Percentiles rank a stretch among this genome's conserved stretches.
These are phyloP conservation scores for Globisporangium middletonii DNA, from an alignment of 352 stramenopile genomes.

Conservation along the genomic window DNA sequence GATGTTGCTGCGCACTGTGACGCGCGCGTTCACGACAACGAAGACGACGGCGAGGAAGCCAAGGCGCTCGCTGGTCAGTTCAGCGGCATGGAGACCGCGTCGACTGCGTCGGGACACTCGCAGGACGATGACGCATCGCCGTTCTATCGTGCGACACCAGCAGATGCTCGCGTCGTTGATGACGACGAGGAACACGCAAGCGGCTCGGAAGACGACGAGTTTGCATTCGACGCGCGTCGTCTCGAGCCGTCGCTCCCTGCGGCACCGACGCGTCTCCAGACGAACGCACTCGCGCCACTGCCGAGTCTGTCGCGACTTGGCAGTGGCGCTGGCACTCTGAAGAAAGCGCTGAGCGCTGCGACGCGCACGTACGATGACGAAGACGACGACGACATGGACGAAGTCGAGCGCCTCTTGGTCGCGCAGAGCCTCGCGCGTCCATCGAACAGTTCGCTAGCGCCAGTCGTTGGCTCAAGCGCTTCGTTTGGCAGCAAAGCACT, in stretches of 20 bases:
- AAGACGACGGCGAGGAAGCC: neutral
- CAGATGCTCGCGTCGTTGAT: no score
- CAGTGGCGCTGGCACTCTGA: constrained; percentile 4
- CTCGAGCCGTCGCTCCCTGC: constrained; percentile 3
- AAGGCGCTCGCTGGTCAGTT: neutral
- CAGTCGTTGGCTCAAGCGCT: neutral
- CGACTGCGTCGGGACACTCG: neutral
- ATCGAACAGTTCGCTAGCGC: neutral
- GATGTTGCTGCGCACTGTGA: constrained; percentile 1
- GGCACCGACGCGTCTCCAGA: constrained; percentile 3
- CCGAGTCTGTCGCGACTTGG: neutral
- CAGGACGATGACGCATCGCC: no score
- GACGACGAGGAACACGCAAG: neutral
- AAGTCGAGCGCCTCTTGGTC: constrained; percentile 9
- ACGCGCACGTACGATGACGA: constrained; percentile 13
- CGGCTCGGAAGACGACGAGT: neutral
- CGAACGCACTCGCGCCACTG: constrained; percentile 2
- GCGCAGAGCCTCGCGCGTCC: constrained; percentile 3
- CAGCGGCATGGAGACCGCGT: neutral
- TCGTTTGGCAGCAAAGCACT: neutral
- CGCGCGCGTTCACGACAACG: no score
- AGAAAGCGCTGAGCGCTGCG: constrained; percentile 5
- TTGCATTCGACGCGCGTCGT: neutral
- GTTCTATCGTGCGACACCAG: no score
- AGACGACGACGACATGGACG: constrained; percentile 15